Conservation (phyloP, 805 yeast species). For the Jamesozyma jinghongensis region DNA sequence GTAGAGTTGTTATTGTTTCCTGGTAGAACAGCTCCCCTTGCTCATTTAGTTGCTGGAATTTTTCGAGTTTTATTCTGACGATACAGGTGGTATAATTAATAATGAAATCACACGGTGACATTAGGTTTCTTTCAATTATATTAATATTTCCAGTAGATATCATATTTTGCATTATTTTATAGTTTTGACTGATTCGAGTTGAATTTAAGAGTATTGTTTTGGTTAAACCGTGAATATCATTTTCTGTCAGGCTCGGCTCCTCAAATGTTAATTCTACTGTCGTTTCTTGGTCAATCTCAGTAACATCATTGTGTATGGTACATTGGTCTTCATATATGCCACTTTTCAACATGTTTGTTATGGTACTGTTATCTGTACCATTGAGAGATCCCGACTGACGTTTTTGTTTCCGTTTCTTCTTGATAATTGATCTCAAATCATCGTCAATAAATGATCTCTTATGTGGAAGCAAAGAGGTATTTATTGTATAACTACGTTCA, state of each 20-base stretch:
- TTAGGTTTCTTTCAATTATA: conserved; percentile 10
- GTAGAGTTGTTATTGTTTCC: conserved; percentile 5
- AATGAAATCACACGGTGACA: conserved; percentile 14
- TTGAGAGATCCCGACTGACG: background rate
- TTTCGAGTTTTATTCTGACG: conserved; percentile 9
- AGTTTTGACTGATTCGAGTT: conserved; percentile 8
- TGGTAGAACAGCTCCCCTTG: conserved; percentile 9
- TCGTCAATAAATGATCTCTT: conserved; percentile 20
- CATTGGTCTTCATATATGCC: background rate
- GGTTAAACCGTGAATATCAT: no score
- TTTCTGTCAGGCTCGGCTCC: no score
- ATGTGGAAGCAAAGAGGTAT: conserved; percentile 15
- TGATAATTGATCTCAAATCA: conserved; percentile 11
- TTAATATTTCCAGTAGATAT: conserved; percentile 1
- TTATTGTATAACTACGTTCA: background rate
- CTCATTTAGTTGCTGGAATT: conserved; percentile 15
- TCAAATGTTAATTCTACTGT: no score
- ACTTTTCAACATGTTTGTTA: background rate
- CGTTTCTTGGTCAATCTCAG: no score
- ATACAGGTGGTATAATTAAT: conserved; percentile 15
- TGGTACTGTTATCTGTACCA: no score
- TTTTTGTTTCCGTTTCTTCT: conserved; percentile 4
- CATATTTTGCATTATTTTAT: conserved; percentile 6
- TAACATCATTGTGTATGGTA: no score
- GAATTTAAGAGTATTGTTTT: conserved; percentile 10